phyloP scores from a whole-genome alignment of 1,139 yeast genomes.

The Sugiyamaella castrensis region DNA sequence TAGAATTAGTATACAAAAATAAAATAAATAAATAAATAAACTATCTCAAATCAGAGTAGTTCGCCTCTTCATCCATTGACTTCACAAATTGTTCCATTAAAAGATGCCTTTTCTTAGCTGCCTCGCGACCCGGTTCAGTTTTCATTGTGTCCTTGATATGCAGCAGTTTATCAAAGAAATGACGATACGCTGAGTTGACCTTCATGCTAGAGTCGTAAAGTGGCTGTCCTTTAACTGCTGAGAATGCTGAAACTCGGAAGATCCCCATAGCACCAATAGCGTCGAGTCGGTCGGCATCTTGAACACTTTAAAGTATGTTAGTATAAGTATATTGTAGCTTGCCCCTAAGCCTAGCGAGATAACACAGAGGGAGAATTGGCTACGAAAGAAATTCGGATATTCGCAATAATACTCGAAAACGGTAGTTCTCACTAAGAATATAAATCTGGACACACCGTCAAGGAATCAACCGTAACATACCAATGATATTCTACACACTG shows the following conservation, averaged over 20 bases:
- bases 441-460: too few relatives aligned
- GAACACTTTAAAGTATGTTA: slow-evolving; percentile 27
- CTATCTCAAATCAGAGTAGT: too few relatives aligned
- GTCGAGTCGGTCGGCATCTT: slow-evolving; percentile 41
- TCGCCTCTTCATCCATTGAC: too few relatives aligned
- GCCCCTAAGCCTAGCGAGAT: background rate
- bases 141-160: slow-evolving; percentile 31
- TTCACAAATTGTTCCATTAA: slow-evolving; percentile 22
- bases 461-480: too few relatives aligned
- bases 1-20: too few relatives aligned
- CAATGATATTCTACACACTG: slow-evolving; percentile 34
- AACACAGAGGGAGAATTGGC: background rate
- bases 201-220: slow-evolving; percentile 23
- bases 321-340: background rate
- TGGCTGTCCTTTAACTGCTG: slow-evolving; percentile 33
- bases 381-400: too few relatives aligned
- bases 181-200: slow-evolving; percentile 27
- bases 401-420: too few relatives aligned
- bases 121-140: slow-evolving; percentile 32
- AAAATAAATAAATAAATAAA: too few relatives aligned
- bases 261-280: slow-evolving; percentile 41
- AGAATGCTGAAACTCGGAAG: slow-evolving; percentile 37
- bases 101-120: slow-evolving; percentile 31
- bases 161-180: slow-evolving; percentile 36
- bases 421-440: too few relatives aligned